Evolutionary conservation across 2,329 filamentous ascomycete genomes (phyloP), one percentile per base, ranked within the genome.

Genomic region (Sarocladium brachiariae): DNA sequence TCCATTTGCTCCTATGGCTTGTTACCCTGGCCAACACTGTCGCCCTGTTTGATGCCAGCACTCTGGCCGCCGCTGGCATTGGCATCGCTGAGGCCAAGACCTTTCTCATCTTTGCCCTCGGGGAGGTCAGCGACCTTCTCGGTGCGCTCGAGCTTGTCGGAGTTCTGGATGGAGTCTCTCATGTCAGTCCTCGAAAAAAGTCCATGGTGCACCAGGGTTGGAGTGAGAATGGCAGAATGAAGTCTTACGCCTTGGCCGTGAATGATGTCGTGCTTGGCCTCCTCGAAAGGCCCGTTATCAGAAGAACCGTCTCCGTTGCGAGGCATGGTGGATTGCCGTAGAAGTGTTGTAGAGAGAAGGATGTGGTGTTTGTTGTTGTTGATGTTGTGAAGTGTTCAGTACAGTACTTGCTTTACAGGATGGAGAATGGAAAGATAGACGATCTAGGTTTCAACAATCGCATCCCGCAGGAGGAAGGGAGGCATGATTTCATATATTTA

Each of bases 121-220:
- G 75, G 75, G 43, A 75, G 56, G 2, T 68, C 65, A 1, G 75
- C 75, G 2, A 72, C 70, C 67, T 77, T 78, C 62, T 75, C 67
- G 13, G 74, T 72, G 51, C 73, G 71, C 49, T 61, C 57, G 27
- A 77, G 73, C 24, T 70, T 67, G 50, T 58, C 53, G 14, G 57
- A 59, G 27, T 57, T 59, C 63, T 68, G 33, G 39, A 45, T 52
- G 53, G n/a, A 35, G n/a, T 19, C 24, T 30, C 21, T 31, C 24
- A 16, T n/a, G 39, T 45, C 33, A 47, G 50, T 30, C n/a, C n/a
- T n/a, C n/a, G n/a, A n/a, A n/a, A 37, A 41, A 38, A 50, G 27
- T 49, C 3, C n/a, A n/a, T n/a, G n/a, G n/a, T n/a, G n/a, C n/a
- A n/a, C n/a, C n/a, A n/a, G n/a, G n/a, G n/a, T n/a, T n/a, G n/a